A percentile compares a stretch with the other conserved stretches of the same genome.
Evolutionary conservation across 176 grass and related monocot genomes (phyloP).

Genomic region (Panicum miliaceum): DNA sequence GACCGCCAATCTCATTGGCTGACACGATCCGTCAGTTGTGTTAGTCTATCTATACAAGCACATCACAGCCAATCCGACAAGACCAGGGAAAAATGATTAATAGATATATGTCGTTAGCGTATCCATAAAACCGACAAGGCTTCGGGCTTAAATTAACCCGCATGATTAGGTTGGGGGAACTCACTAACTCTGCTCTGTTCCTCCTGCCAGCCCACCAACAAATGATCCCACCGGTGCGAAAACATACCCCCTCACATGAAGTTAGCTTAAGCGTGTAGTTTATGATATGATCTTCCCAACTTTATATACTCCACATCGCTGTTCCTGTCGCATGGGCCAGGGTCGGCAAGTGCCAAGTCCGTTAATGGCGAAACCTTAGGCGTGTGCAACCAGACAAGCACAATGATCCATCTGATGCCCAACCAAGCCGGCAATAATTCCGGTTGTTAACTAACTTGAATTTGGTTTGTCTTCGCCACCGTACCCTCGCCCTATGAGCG

Average conservation of each 20-base stretch:
- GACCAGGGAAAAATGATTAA: background rate
- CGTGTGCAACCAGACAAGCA: constrained; percentile 29
- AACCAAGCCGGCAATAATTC: constrained; percentile 19
- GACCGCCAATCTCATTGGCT: background rate
- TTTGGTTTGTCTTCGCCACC: background rate
- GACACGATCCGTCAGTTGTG: background rate
- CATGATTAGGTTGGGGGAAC: constrained; percentile 41
- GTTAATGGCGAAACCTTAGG: constrained; percentile 26
- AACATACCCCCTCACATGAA: background rate
- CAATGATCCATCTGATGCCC: background rate
- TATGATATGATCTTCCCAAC: constrained; percentile 35
- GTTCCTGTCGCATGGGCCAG: constrained; percentile 12
- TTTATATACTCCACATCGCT: background rate
- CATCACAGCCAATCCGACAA: constrained; percentile 26
- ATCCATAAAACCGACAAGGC: constrained; percentile 40
- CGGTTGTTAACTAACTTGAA: constrained; percentile 25
- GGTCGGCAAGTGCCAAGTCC: constrained; percentile 1
- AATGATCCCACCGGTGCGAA: constrained; percentile 22
- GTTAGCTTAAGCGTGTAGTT: constrained; percentile 15
- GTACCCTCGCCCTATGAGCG: constrained; percentile 18
- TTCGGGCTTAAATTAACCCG: constrained; percentile 8
- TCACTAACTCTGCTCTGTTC: constrained; percentile 1
- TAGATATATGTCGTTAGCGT: constrained; percentile 25
- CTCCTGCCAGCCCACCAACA: constrained; percentile 34
- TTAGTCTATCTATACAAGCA: background rate